Percentiles rank a stretch among this genome's conserved stretches.
These are phyloP conservation scores for Penicillium sp. DNA, from an alignment of 2,329 filamentous ascomycete genomes.

Conservation along the genomic window DNA sequence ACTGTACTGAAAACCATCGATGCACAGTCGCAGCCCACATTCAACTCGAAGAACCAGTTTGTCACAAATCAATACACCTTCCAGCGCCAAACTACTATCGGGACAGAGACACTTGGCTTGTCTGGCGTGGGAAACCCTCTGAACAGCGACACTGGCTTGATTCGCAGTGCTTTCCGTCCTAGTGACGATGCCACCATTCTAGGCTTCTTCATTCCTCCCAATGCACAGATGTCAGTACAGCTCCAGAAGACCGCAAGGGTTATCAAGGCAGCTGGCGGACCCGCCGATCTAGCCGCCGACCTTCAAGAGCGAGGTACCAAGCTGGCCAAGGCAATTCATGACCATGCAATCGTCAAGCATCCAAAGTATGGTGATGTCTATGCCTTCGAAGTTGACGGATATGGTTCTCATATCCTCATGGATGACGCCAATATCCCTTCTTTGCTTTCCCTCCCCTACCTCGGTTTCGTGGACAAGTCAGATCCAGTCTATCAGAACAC, in stretches of 20 bases:
- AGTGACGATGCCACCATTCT: constrained; percentile 94
- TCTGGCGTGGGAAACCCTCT: constrained; percentile 88
- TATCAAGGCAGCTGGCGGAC: constrained; percentile 60
- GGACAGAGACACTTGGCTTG: constrained; percentile 87
- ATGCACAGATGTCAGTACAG: constrained; percentile 94
- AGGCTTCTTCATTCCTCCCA: constrained; percentile 91
- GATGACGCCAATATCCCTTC: constrained; percentile 68
- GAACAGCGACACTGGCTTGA: constrained; percentile 76
- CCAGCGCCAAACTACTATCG: constrained; percentile 73
- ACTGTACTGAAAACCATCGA: constrained; percentile 73
- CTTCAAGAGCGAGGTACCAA: constrained; percentile 60
- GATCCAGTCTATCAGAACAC: constrained; percentile 85
- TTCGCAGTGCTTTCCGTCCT: constrained; percentile 89
- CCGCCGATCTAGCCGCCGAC: constrained; percentile 51
- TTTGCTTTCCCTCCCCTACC: constrained; percentile 59
- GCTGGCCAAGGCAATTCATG: constrained; percentile 77
- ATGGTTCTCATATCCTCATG: constrained; percentile 63
- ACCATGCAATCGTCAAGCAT: constrained; percentile 70
- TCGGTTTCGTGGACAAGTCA: constrained; percentile 58
- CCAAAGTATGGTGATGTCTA: constrained; percentile 59
- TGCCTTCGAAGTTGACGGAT: constrained; percentile 67
- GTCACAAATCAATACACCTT: constrained; percentile 82
- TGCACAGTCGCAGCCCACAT: constrained; percentile 79
- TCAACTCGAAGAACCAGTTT: constrained; percentile 68
- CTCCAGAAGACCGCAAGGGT: constrained; percentile 72